Conservation (phyloP, 441 rosid genomes). For the Erodium trifolium region DNA sequence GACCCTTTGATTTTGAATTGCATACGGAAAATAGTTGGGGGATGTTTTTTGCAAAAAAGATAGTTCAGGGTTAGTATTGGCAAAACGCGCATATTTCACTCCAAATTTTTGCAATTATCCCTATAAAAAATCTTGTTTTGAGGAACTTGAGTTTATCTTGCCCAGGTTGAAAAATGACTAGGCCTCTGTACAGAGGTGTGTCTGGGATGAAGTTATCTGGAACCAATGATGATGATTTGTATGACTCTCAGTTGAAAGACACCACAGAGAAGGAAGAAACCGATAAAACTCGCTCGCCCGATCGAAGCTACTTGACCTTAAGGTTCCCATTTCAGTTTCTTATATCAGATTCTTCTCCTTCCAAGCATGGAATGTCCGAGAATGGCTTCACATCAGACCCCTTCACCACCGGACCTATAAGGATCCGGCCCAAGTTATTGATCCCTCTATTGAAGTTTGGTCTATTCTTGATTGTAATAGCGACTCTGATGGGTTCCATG, state of each 20-base stretch:
- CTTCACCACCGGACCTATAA: constrained; percentile 38
- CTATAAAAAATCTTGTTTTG: neutral
- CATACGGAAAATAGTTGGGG: too few relatives aligned
- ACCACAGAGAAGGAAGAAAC: constrained; percentile 58
- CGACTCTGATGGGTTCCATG: constrained; percentile 73
- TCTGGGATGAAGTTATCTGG: constrained; percentile 53
- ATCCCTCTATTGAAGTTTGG: constrained; percentile 50
- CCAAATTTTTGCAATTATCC: too few relatives aligned
- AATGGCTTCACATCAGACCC: constrained; percentile 59
- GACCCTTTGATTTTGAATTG: neutral
- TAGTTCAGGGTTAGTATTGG: too few relatives aligned
- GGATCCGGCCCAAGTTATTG: constrained; percentile 39
- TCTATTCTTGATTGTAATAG: constrained; percentile 55
- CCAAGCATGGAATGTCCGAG: constrained; percentile 46
- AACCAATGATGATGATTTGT: constrained; percentile 37
- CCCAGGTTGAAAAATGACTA: neutral
- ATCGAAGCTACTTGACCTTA: neutral
- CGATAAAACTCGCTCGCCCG: constrained; percentile 17
- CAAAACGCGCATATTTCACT: too few relatives aligned
- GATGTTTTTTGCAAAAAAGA: too few relatives aligned
- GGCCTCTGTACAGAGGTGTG: constrained; percentile 37
- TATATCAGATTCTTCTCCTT: constrained; percentile 34
- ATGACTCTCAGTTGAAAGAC: constrained; percentile 78
- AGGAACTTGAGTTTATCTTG: neutral
- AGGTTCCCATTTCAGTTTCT: constrained; percentile 2